phyloP scores from a whole-genome alignment of 805 yeast species.

The Yarrowia alimentaria region DNA sequence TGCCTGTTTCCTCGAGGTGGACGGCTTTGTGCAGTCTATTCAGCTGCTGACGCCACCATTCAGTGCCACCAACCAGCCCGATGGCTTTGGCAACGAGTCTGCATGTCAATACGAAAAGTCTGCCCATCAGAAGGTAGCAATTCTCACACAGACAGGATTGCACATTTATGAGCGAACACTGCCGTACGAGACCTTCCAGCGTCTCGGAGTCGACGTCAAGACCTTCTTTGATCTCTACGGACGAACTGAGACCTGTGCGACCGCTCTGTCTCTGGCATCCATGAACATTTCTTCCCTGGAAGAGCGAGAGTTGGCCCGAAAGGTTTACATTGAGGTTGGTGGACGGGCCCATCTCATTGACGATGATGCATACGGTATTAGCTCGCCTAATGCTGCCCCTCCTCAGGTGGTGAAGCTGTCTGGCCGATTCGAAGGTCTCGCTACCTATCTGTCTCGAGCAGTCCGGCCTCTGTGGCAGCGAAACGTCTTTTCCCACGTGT shows the following conservation, averaged over 20 bases:
- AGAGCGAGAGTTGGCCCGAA: slow-evolving; percentile 43
- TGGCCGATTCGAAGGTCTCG: slow-evolving; percentile 87
- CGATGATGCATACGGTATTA: slow-evolving; percentile 33
- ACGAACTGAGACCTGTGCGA: slow-evolving; percentile 82
- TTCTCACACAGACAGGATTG: slow-evolving; percentile 76
- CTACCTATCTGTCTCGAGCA: slow-evolving; percentile 72
- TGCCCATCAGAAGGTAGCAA: slow-evolving; percentile 66
- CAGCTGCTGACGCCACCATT: slow-evolving; percentile 67
- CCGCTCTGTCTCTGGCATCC: slow-evolving; percentile 76
- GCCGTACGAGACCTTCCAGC: slow-evolving; percentile 73
- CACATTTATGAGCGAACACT: slow-evolving; percentile 74
- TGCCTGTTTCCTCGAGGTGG: slow-evolving; percentile 67
- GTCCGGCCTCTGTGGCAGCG: slow-evolving; percentile 77
- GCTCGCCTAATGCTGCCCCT: slow-evolving; percentile 9
- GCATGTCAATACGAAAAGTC: slow-evolving; percentile 77
- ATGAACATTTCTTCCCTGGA: slow-evolving; percentile 45
- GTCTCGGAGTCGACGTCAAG: slow-evolving; percentile 62
- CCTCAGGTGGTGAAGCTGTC: slow-evolving; percentile 63
- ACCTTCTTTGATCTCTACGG: slow-evolving; percentile 79
- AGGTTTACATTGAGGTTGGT: slow-evolving; percentile 41
- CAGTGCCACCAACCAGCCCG: slow-evolving; percentile 70
- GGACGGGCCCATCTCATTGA: slow-evolving; percentile 40
- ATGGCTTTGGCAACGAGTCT: slow-evolving; percentile 79
- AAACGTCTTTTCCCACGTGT: slow-evolving; percentile 52
- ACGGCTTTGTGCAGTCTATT: slow-evolving; percentile 67